Percentiles rank a stretch among this genome's conserved stretches.
These are phyloP conservation scores for Penicillium ochrochloron DNA, from an alignment of 495 filamentous ascomycete genomes.

Conservation along the genomic window DNA sequence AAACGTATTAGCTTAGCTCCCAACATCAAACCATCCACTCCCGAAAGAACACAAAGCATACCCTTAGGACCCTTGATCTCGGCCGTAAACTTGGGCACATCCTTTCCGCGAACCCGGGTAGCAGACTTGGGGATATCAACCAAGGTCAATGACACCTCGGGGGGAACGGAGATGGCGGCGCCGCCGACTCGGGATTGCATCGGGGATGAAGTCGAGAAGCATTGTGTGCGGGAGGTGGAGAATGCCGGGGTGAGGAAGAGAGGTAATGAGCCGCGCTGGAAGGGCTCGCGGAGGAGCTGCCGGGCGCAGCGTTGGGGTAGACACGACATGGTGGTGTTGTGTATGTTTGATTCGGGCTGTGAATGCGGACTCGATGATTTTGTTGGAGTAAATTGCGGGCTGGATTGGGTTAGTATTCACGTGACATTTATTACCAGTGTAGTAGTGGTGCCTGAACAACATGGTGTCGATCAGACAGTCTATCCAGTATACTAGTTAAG, in stretches of 20 bases:
- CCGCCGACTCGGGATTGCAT: constrained; percentile 80
- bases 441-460: neutral
- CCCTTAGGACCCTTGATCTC: constrained; percentile 78
- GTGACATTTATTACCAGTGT: constrained; percentile 20
- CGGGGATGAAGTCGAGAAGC: constrained; percentile 72
- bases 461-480: neutral
- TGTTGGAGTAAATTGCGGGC: constrained; percentile 31
- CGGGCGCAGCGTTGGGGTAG: constrained; percentile 47
- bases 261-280: constrained; percentile 54
- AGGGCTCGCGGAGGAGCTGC: constrained; percentile 45
- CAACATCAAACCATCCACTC: neutral
- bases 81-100: constrained; percentile 59
- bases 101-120: constrained; percentile 57
- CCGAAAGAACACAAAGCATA: constrained; percentile 35
- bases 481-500: neutral
- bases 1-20: constrained; percentile 1
- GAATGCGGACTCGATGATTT: constrained; percentile 42
- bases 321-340: constrained; percentile 40
- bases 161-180: constrained; percentile 80
- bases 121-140: constrained; percentile 59
- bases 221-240: constrained; percentile 56
- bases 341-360: constrained; percentile 28
- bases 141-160: constrained; percentile 73
- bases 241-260: constrained; percentile 78
- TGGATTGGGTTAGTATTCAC: constrained; percentile 28